phyloP scores from a whole-genome alignment of 2,329 filamentous ascomycete species.

The Phoma sp. region DNA sequence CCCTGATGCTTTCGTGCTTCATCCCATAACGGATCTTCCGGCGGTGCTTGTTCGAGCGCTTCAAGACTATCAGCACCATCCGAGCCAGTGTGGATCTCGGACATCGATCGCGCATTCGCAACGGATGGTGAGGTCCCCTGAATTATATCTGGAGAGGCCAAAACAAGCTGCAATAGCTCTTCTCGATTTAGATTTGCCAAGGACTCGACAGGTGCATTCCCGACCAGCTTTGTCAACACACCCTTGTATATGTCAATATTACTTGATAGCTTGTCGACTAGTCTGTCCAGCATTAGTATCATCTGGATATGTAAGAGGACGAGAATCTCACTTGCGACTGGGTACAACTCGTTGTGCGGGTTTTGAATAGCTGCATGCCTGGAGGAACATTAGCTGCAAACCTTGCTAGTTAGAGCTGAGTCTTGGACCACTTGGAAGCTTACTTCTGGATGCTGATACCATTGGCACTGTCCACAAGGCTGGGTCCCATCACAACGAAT shows the following conservation, averaged over 20 bases:
- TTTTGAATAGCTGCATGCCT: conserved; percentile 78
- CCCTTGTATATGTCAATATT: conserved; percentile 55
- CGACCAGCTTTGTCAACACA: conserved; percentile 53
- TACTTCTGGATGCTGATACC: conserved; percentile 75
- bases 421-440: neutral
- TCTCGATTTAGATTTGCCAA: conserved; percentile 50
- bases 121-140: conserved; percentile 42
- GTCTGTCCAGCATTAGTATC: conserved; percentile 63
- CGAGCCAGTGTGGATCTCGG: conserved; percentile 48
- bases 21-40: conserved; percentile 69
- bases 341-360: conserved; percentile 77
- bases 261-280: conserved; percentile 59
- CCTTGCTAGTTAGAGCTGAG: neutral
- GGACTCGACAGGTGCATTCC: conserved; percentile 49
- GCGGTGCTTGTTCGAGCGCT: conserved; percentile 72
- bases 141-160: conserved; percentile 48
- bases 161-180: conserved; percentile 53
- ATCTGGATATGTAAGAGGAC: conserved; percentile 31
- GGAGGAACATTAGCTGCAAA: neutral
- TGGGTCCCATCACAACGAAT: conserved; percentile 84
- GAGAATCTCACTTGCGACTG: conserved; percentile 70
- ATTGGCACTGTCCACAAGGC: conserved; percentile 82
- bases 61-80: conserved; percentile 61
- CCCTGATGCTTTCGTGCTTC: conserved; percentile 59
- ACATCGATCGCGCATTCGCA: conserved; percentile 38